Conservation (phyloP, 225 moss, liverwort and hornwort genomes). For the Anthoceros angustus region DNA sequence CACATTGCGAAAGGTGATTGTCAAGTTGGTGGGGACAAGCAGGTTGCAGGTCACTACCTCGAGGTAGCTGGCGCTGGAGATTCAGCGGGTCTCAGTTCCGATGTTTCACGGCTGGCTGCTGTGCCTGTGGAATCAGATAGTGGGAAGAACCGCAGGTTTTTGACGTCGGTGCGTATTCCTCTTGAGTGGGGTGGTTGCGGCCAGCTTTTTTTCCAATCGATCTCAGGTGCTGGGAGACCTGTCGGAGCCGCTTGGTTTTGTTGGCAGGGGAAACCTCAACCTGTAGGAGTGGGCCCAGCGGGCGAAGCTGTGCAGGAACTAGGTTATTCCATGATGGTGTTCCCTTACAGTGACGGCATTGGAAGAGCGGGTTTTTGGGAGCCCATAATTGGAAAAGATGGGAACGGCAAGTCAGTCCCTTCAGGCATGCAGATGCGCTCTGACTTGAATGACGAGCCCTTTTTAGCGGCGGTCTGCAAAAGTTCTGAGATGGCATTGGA, state of each 20-base stretch:
- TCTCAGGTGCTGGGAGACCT: conserved; percentile 20
- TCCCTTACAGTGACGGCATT: conserved; percentile 94
- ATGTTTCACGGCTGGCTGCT: too few species aligned
- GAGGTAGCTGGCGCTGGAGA: too few species aligned
- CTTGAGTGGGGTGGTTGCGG: conserved; percentile 87
- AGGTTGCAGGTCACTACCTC: too few species aligned
- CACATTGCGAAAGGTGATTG: neutral
- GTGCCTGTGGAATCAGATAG: too few species aligned
- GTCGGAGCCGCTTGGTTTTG: conserved; percentile 84
- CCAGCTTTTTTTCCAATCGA: conserved; percentile 65
- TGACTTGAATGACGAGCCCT: neutral
- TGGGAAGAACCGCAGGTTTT: conserved; percentile 25
- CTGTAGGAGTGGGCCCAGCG: conserved; percentile 34
- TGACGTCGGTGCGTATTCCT: conserved; percentile 33
- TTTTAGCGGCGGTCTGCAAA: neutral
- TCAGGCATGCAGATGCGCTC: conserved; percentile 10
- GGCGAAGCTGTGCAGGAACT: conserved; percentile 40
- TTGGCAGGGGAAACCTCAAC: conserved; percentile 68
- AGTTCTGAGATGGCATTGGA: neutral
- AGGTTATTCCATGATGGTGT: conserved; percentile 75
- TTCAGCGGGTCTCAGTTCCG: too few species aligned
- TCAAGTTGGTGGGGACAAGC: too few species aligned
- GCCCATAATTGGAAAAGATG: conserved; percentile 23
- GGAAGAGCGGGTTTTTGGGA: conserved; percentile 93
- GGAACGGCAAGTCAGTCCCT: conserved; percentile 22